Evolutionary conservation across 2,329 filamentous ascomycete genomes (phyloP).

Genomic region (Hypoxylon sp.): DNA sequence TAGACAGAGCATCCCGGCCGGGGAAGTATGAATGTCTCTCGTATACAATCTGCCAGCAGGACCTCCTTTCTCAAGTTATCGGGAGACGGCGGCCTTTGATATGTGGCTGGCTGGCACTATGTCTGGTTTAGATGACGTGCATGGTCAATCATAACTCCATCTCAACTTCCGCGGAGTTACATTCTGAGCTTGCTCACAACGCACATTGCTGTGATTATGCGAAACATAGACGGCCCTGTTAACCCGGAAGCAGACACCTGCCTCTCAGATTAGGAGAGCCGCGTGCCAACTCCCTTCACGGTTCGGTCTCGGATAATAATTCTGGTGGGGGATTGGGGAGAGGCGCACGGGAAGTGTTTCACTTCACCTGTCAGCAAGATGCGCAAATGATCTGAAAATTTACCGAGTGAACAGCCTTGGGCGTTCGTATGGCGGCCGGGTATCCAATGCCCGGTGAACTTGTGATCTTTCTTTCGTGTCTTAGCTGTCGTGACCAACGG

Average conservation of each 20-base stretch:
- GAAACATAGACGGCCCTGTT: neutral
- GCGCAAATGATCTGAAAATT: neutral
- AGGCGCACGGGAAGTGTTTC: no score
- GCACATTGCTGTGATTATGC: neutral
- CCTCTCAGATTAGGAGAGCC: neutral
- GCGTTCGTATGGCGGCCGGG: no score
- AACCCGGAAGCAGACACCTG: neutral
- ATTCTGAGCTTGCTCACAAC: neutral
- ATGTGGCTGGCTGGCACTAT: neutral
- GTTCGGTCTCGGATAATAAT: neutral
- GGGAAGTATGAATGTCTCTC: neutral
- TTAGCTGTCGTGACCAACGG: neutral
- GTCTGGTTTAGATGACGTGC: neutral
- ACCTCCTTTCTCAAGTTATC: neutral
- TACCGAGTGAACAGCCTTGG: neutral
- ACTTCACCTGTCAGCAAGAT: no score
- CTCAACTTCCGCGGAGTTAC: neutral
- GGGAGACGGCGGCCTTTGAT: neutral
- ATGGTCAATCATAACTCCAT: neutral
- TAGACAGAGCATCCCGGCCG: neutral
- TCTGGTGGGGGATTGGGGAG: no score
- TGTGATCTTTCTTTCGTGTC: neutral
- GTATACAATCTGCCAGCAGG: neutral
- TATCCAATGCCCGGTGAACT: no score
- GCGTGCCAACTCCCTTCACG: neutral